A percentile compares a stretch with the other conserved stretches of the same genome.
phyloP scores from a whole-genome alignment of 768 basidiomycete species.

The Panaeolus papilionaceus region DNA sequence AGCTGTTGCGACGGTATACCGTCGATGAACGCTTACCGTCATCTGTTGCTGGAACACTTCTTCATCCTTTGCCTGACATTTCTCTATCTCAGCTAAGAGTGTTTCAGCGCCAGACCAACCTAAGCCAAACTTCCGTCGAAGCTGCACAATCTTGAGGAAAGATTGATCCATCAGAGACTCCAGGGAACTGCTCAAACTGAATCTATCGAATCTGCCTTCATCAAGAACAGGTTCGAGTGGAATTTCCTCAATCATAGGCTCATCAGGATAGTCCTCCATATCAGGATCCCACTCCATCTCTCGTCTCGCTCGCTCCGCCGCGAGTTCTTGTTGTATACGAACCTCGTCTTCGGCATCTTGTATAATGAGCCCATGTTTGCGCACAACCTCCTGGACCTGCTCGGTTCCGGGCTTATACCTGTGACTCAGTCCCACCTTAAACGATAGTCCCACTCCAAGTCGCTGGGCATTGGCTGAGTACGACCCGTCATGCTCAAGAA shows the following conservation, averaged over 20 bases:
- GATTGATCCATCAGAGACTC: constrained; percentile 65
- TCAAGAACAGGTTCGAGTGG: constrained; percentile 37
- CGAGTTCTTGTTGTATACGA: constrained; percentile 39
- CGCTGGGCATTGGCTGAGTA: constrained; percentile 42
- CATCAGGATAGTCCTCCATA: constrained; percentile 29
- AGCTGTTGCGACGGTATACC: not conserved
- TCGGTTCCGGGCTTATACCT: constrained; percentile 65
- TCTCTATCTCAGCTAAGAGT: constrained; percentile 52
- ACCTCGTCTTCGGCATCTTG: constrained; percentile 50
- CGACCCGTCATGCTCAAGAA: constrained; percentile 49
- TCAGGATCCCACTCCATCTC: constrained; percentile 32
- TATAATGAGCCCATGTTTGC: constrained; percentile 55
- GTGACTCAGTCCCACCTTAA: constrained; percentile 66
- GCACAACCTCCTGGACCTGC: constrained; percentile 51
- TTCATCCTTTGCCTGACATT: constrained; percentile 45
- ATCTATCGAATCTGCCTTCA: constrained; percentile 56
- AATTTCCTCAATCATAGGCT: constrained; percentile 24
- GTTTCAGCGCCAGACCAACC: constrained; percentile 77
- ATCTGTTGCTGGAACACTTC: constrained; percentile 40
- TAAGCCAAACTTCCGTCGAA: constrained; percentile 56
- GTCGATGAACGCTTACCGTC: constrained; percentile 33
- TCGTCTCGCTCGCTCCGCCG: constrained; percentile 32
- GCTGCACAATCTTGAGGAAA: constrained; percentile 57
- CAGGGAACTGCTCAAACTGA: constrained; percentile 68
- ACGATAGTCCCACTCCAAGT: constrained; percentile 45